Evolutionary conservation across 2,329 filamentous ascomycete genomes (phyloP).

Genomic region (Trichoderma asperellum): DNA sequence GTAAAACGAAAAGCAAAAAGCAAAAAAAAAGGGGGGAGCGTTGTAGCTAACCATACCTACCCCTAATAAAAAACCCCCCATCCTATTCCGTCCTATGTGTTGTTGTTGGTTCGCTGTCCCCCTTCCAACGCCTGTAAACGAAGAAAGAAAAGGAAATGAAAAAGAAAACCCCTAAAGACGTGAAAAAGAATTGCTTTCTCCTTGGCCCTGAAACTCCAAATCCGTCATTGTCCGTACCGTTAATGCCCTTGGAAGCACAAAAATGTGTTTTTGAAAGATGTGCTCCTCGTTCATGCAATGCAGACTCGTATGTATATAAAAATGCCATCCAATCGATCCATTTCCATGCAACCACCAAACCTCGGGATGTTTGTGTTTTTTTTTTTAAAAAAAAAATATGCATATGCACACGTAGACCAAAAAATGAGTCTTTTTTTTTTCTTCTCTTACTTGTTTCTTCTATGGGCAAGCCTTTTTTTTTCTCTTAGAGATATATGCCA

Average conservation of each 20-base stretch:
- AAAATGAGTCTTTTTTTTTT: background rate
- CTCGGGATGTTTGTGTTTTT: background rate
- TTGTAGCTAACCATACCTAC: background rate
- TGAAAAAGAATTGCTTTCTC: background rate
- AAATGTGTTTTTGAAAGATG: background rate
- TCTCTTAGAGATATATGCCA: constrained; percentile 59
- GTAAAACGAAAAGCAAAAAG: background rate
- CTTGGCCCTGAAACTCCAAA: background rate
- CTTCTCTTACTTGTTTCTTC: background rate
- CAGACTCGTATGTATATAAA: background rate
- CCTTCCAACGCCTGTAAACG: background rate
- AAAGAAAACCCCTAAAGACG: background rate
- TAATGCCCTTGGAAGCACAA: background rate
- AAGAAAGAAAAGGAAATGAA: background rate
- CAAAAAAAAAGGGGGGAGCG: background rate
- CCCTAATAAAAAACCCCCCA: background rate
- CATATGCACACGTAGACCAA: background rate
- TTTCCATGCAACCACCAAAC: background rate
- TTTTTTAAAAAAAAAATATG: background rate
- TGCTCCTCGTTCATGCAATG: background rate
- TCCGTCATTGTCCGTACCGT: background rate
- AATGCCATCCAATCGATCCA: background rate
- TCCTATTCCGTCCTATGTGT: background rate
- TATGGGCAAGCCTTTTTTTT: background rate
- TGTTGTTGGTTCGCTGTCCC: background rate